Conservation (phyloP, 2,329 filamentous ascomycete genomes). For the Rhynchosporium agropyri region DNA sequence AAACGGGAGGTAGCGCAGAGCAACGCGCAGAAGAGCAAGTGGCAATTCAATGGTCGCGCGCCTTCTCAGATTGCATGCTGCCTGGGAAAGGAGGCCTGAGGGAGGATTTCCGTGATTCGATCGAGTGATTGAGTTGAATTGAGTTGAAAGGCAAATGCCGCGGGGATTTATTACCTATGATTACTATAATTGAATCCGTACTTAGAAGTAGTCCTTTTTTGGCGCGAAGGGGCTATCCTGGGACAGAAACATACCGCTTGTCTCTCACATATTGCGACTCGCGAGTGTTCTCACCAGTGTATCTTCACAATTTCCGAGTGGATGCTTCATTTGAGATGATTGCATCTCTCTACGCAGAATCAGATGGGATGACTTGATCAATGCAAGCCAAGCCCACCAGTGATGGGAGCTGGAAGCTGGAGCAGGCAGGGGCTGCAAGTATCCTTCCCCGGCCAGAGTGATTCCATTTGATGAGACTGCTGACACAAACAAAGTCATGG, state of each 20-base stretch:
- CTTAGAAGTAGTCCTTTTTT: background rate
- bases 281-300: constrained; percentile 2
- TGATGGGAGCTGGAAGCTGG: background rate
- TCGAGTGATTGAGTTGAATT: background rate
- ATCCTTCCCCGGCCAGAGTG: background rate
- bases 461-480: constrained; percentile 9
- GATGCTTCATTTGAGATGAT: background rate
- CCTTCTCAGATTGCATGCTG: background rate
- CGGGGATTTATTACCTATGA: too few species aligned
- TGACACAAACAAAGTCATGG: background rate
- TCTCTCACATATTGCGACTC: background rate
- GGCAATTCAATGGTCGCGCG: background rate
- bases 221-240: background rate
- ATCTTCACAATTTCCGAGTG: background rate
- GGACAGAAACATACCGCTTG: background rate
- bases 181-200: background rate
- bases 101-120: background rate
- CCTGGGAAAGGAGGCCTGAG: background rate
- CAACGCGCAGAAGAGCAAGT: constrained; percentile 1
- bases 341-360: background rate
- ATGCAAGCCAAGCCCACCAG: background rate
- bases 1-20: background rate
- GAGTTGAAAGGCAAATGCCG: constrained; percentile 7
- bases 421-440: constrained; percentile 3
- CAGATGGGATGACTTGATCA: constrained; percentile 9